Base-by-base conservation (phyloP, 2,329 filamentous ascomycete genomes). In the Colletotrichum tamarilloi region DNA sequence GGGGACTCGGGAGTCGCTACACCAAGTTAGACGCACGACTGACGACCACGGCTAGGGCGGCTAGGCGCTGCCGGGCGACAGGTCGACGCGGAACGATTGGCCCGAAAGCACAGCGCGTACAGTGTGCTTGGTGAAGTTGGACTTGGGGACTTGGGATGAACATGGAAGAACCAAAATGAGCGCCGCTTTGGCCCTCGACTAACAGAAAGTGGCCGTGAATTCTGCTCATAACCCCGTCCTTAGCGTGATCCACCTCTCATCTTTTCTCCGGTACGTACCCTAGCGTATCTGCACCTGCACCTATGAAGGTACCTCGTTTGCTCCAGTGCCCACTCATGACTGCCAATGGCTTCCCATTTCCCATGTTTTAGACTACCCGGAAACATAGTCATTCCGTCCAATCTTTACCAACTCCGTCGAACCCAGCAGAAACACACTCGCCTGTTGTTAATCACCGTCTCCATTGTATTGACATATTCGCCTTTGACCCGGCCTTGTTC, bases 401-500 rank as follows among this genome's bases (percentile, higher is more conserved):
- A 57, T 71, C 67, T 55, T 62, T 49, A 24, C 56, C 68, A 26
- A 28, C 62, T 67, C 55, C 63, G 57, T 67, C 67, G 38, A 32
- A 22, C 42, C 32, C 49, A 38, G 30, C n/a, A 38, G 5, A 16
- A 52, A 46, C 38, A 49, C 49, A 8, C 35, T n/a, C 56, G 49
- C 46, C 14, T 24, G 49, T 11, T 28, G 38, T 32, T 7, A 9
- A 32, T 42, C 24, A 7, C 14, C 9, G 32, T 24, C 16, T 58
- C 63, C 35, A 58, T 24, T 46, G 19, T 38, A 46, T 12, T 67
- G 28, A 11, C 62, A 46, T 24, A 14, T 42, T 59, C 64, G 26
- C 38, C 49, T 57, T 53, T 52, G 30, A 22, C n/a, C 16, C 46
- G 32, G 57, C 35, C 32, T n/a, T 49, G 19, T 55, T 62, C 64